Conservation (phyloP, 2,329 filamentous ascomycete genomes). For the Cryphonectria radicalis region DNA sequence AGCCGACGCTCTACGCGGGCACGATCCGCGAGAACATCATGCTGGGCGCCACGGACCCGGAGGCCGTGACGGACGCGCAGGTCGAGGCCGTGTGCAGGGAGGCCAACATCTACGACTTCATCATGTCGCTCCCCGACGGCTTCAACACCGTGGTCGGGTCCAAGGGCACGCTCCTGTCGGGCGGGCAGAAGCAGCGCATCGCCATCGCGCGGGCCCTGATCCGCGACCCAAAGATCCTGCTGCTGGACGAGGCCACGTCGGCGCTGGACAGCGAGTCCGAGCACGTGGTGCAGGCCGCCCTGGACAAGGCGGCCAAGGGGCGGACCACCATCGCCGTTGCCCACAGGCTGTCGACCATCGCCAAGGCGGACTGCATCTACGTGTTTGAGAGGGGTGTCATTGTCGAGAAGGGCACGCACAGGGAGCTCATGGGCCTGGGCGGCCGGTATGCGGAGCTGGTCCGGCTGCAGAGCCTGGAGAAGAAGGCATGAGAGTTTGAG, state of each 20-base stretch:
- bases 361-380: constrained; percentile 92
- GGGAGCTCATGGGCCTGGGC: constrained; percentile 69
- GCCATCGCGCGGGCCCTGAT: constrained; percentile 91
- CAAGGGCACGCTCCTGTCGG: constrained; percentile 83
- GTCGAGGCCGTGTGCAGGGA: constrained; percentile 83
- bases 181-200: constrained; percentile 93
- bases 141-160: constrained; percentile 85
- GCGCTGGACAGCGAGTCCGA: constrained; percentile 78
- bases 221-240: constrained; percentile 80
- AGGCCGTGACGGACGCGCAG: constrained; percentile 68
- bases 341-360: constrained; percentile 88
- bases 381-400: constrained; percentile 92
- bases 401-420: constrained; percentile 82
- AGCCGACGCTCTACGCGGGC: constrained; percentile 93
- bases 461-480: constrained; percentile 77
- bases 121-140: constrained; percentile 82
- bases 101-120: constrained; percentile 92
- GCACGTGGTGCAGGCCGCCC: constrained; percentile 78
- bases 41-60: constrained; percentile 70
- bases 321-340: constrained; percentile 94
- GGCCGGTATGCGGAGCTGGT: constrained; percentile 80
- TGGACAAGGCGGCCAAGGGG: constrained; percentile 81
- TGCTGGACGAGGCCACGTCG: constrained; percentile 81
- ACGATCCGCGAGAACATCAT: constrained; percentile 90
- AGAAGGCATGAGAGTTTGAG: constrained; percentile 34